Evolutionary conservation across 768 basidiomycete genomes (phyloP), one percentile per base, ranked within the genome.

Genomic region (Dendrothele bispora): DNA sequence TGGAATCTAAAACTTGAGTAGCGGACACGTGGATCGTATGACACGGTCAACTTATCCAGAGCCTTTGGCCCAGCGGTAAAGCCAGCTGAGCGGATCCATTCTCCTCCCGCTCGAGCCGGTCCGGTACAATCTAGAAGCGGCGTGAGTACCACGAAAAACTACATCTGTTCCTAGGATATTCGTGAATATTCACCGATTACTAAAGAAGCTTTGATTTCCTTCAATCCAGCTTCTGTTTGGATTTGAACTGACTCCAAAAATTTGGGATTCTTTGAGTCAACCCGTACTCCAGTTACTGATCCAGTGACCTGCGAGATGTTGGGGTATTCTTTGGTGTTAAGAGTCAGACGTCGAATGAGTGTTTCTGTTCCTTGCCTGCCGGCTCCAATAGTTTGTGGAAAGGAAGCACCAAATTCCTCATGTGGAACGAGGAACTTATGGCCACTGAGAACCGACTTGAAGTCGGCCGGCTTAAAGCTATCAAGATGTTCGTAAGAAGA

Each of bases 81-180:
- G 22, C 51, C 51, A 11, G 47, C 39, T 6, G 42, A 32, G 32
- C 48, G 26, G 3, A 61, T 38, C 51, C 51, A 53, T 39, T 54
- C 50, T 2, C 47, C 28, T 18, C 57, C 60, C n/a, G 49, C 49
- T 32, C 44, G 51, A 21, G 54, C 32, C 4, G 43, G 27, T 7
- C 57, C 60, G 5, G 60, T 59, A 39, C 60, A 56, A 35, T 58
- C 61, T 60, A n/a, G n/a, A n/a, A n/a, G n/a, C n/a, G n/a, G n/a
- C n/a, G n/a, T 11, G 32, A 7, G 22, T n/a, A 2, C 22, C 28
- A 28, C 25, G 39, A 34, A 29, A 29, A 24, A 27, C 26, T 37
- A 12, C 21, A 20, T 27, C 20, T 5, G 17, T n/a, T 15, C 38
- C 17, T 27, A 18, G 7, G 15, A 27, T 10, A n/a, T n/a, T n/a